These are phyloP conservation scores for Sphaerulina populicola DNA, from an alignment of 2,329 filamentous ascomycete species.

Conservation along the genomic window DNA sequence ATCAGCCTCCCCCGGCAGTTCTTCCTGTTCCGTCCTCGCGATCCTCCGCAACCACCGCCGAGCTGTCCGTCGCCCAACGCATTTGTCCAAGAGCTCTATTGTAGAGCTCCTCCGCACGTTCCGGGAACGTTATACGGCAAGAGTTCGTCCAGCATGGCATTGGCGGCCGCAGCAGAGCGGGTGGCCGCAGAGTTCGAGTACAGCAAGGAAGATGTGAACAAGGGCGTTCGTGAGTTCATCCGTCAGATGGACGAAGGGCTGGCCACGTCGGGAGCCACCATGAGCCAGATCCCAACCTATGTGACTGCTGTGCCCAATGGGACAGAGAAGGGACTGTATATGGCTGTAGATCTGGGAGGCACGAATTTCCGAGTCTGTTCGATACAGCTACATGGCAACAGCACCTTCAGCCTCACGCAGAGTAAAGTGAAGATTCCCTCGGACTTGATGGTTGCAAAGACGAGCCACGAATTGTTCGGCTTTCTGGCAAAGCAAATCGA, in stretches of 20 bases:
- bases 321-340: conserved; percentile 94
- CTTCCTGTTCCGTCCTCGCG: conserved; percentile 5
- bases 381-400: conserved; percentile 84
- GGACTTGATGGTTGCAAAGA: conserved; percentile 82
- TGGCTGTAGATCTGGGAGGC: conserved; percentile 94
- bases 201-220: conserved; percentile 66
- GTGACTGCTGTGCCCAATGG: conserved; percentile 94
- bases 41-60: conserved; percentile 19
- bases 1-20: conserved; percentile 11
- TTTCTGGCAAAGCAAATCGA: conserved; percentile 94
- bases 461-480: conserved; percentile 75
- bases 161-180: conserved; percentile 64
- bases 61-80: conserved; percentile 30
- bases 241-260: conserved; percentile 84
- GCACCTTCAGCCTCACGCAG: conserved; percentile 86
- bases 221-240: conserved; percentile 76
- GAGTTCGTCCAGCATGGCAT: conserved; percentile 41
- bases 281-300: conserved; percentile 96
- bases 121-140: conserved; percentile 25
- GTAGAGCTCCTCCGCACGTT: conserved; percentile 27
- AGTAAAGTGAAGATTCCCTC: conserved; percentile 86
- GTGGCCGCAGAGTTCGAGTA: conserved; percentile 83
- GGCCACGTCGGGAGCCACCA: conserved; percentile 63
- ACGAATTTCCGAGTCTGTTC: conserved; percentile 99
- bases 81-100: conserved; percentile 33